Evolutionary conservation across 1,284 basidiomycete species (phyloP), one percentile per base, ranked within the genome.

Genomic region (Pyrrhoderma lamaoense): DNA sequence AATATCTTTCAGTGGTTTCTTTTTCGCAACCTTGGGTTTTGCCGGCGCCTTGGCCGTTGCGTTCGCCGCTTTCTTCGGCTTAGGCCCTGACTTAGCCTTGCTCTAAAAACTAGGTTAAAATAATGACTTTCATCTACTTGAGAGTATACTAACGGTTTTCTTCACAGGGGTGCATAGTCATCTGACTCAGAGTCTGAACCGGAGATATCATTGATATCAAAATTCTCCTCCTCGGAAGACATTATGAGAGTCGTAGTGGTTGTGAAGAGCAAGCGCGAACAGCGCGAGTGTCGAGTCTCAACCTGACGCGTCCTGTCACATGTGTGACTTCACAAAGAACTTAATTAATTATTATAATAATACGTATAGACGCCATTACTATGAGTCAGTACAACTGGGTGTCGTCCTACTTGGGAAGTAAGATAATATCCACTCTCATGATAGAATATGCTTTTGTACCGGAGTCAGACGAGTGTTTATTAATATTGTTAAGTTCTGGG

Each of bases 1-100:
- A 61, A 78, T 77, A 49, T 83, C 78, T 18, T 69, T 77, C 49
- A 82, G 76, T 46, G 77, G 78, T 57, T 84, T 86, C 74, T 89
- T 89, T 88, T 89, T 11, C 79, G 72, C 60, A 0, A 72, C 58
- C 56, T 74, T 76, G 9, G 68, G 52, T 60, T 67, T 71, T 16
- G 65, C 46, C 3, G 73, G 65, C 2, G 76, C 62, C 57, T 80
- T 67, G 14, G 67, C 59, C 14, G 48, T 22, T 7, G 49, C 11
- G 19, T 47, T 52, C 35, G 42, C 23, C n/a, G 36, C 31, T 58
- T 71, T 69, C 8, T 39, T 46, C 21, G 35, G 3, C 39, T 57
- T 64, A 54, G 61, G 52, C 18, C 54, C 56, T 46, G 53, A 53
- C 35, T 66, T 57, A 5, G 65, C 55, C 47, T 58, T 63, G 3